Evolutionary conservation across 2,329 filamentous ascomycete genomes (phyloP), one percentile per base, ranked within the genome.

Genomic region (Aspergillus fructus): DNA sequence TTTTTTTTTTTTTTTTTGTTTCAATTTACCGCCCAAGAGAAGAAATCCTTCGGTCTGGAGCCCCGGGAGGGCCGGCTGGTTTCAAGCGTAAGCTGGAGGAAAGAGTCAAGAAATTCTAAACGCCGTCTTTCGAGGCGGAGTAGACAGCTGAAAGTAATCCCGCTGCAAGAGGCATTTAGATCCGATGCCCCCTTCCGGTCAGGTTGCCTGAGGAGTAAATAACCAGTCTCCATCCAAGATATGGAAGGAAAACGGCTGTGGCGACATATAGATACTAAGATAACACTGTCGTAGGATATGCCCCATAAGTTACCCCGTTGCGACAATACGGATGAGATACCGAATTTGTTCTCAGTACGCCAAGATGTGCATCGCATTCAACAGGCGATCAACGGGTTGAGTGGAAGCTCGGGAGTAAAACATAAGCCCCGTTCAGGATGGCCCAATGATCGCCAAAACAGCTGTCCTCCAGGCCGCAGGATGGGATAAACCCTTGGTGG

Each of bases 341-440:
- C 50, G 49, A 60, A 56, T 54, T 55, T 58, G 54, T 51, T 61
- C 56, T 45, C 34, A 53, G 53, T 56, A 41, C 59, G 43, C 53
- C 49, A 60, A 57, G 52, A 60, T 30, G 49, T 51, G 58, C 58
- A 59, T 43, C 58, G 52, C 55, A 52, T 48, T 41, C 27, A 58
- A 49, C 40, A 58, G 42, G 53, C 56, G 50, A 43, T 52, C 43
- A 57, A 61, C 51, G 58, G 51, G 49, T 37, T 55, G 52, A 55
- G 55, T 48, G 50, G 47, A 51, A 55, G 55, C 56, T 48, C 45
- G 24, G 17, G 27, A 48, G 49, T 56, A 59, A 55, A 46, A 51
- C 52, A 59, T 62, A 43, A 40, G 63, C 50, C 59, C 55, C 61
- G 46, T 53, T 58, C 33, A 51, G 34, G 51, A 55, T 54, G 55